Evolutionary conservation across 1,284 basidiomycete species (phyloP).

Genomic region (Earliella scabrosa): DNA sequence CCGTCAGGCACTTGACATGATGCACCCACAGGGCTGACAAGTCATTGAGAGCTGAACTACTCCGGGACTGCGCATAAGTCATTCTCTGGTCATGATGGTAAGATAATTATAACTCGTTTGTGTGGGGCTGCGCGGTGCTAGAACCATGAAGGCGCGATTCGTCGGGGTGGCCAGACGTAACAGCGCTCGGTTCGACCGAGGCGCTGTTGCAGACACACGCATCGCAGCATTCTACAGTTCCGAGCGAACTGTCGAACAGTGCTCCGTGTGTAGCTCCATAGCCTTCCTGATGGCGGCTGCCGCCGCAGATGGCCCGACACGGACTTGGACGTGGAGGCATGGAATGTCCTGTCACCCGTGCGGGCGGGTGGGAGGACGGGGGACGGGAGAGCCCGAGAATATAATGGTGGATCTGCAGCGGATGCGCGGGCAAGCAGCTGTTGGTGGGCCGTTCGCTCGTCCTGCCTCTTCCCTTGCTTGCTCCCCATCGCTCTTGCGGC

Average conservation of each 20-base stretch:
- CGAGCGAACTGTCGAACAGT: background rate
- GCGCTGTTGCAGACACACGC: background rate
- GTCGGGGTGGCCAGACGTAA: background rate
- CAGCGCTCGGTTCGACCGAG: background rate
- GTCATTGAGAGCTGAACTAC: too few species aligned
- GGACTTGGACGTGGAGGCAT: background rate
- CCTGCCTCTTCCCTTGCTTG: conserved; percentile 1
- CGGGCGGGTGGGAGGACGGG: too few species aligned
- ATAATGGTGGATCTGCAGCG: background rate
- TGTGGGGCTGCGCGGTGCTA: background rate
- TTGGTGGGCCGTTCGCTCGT: conserved; percentile 10
- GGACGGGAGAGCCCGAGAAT: too few species aligned
- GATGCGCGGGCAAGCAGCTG: background rate
- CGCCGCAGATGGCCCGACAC: background rate
- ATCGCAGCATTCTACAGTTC: background rate
- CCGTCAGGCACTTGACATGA: too few species aligned
- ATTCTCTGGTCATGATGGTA: too few species aligned
- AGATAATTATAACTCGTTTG: too few species aligned
- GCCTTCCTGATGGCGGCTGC: background rate
- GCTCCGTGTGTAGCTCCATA: background rate
- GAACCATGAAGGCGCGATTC: background rate
- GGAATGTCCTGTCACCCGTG: background rate
- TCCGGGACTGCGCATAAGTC: too few species aligned
- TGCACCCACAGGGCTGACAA: too few species aligned
- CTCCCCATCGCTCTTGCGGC: too few species aligned